phyloP scores from a whole-genome alignment of 768 basidiomycete genomes.

The Macrolepiota dolichaula region DNA sequence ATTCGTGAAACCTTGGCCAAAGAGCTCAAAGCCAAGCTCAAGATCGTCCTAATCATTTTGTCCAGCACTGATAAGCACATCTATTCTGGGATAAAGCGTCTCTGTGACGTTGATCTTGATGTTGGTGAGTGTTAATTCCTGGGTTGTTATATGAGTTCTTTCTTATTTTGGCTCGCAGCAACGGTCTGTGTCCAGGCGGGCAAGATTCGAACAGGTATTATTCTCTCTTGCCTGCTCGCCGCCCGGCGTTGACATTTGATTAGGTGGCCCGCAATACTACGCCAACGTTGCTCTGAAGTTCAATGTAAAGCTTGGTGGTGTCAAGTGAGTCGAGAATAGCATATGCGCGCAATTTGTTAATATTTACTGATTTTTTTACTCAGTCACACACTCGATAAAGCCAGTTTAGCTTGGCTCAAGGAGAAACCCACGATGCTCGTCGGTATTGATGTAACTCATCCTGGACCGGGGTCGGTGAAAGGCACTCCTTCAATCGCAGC shows the following conservation, averaged over 20 bases:
- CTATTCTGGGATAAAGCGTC: slow-evolving; percentile 73
- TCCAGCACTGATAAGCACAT: slow-evolving; percentile 71
- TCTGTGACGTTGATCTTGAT: slow-evolving; percentile 66
- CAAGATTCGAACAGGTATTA: slow-evolving; percentile 58
- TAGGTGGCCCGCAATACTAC: slow-evolving; percentile 66
- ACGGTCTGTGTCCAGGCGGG: slow-evolving; percentile 73
- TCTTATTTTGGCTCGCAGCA: slow-evolving; percentile 27
- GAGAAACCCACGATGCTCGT: slow-evolving; percentile 72
- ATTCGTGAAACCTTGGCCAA: slow-evolving; percentile 39
- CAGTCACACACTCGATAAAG: slow-evolving; percentile 45
- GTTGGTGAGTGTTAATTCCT: slow-evolving; percentile 37
- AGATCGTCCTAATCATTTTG: slow-evolving; percentile 62
- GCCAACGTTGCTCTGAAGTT: slow-evolving; percentile 82
- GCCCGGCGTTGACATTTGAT: slow-evolving; percentile 20
- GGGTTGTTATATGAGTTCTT: not conserved
- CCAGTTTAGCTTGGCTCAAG: slow-evolving; percentile 57
- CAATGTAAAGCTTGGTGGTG: slow-evolving; percentile 80
- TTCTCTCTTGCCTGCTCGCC: slow-evolving; percentile 21
- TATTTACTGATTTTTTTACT: slow-evolving; percentile 1
- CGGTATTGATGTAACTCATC: slow-evolving; percentile 82
- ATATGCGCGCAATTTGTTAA: not conserved
- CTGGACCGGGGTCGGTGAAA: slow-evolving; percentile 67
- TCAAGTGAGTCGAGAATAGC: slow-evolving; percentile 54
- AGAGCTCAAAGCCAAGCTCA: slow-evolving; percentile 42
- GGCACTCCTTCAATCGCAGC: slow-evolving; percentile 84